These are phyloP conservation scores for Fomes fomentarius DNA, from an alignment of 1,284 basidiomycete species.

Conservation along the genomic window DNA sequence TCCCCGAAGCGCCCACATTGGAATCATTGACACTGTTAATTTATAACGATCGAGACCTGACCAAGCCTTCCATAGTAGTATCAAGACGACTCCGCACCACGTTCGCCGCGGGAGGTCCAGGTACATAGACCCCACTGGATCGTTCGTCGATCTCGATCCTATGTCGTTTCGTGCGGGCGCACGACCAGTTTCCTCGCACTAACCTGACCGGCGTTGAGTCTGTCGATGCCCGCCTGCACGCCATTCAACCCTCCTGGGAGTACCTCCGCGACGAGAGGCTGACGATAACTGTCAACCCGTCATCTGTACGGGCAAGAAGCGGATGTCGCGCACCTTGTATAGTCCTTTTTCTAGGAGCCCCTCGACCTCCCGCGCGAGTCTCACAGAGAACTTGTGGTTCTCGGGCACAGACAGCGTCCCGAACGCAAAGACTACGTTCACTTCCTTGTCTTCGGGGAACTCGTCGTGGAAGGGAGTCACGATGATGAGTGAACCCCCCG, in stretches of 20 bases:
- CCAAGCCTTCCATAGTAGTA: no score
- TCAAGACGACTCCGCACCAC: no score
- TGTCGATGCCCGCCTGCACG: constrained; percentile 45
- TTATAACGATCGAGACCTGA: no score
- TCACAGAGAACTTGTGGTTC: neutral
- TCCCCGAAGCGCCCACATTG: no score
- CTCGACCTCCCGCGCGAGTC: neutral
- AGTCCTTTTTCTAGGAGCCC: neutral
- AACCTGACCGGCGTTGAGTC: constrained; percentile 43
- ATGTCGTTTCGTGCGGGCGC: constrained; percentile 46
- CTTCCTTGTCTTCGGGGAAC: constrained; percentile 7
- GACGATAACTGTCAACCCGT: neutral
- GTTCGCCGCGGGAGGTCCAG: no score
- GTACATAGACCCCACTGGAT: no score
- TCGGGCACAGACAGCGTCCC: constrained; percentile 37
- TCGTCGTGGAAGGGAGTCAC: constrained; percentile 9
- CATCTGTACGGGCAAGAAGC: no score
- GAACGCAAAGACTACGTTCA: constrained; percentile 14
- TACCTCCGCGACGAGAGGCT: constrained; percentile 40
- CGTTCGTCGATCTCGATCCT: no score
- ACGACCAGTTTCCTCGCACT: constrained; percentile 55
- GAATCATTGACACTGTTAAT: no score
- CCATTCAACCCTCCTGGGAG: constrained; percentile 50
- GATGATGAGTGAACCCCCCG: constrained; percentile 26
- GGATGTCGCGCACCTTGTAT: neutral